phyloP scores from a whole-genome alignment of 805 yeast genomes.

The Cyberlindnera xylosilytica region DNA sequence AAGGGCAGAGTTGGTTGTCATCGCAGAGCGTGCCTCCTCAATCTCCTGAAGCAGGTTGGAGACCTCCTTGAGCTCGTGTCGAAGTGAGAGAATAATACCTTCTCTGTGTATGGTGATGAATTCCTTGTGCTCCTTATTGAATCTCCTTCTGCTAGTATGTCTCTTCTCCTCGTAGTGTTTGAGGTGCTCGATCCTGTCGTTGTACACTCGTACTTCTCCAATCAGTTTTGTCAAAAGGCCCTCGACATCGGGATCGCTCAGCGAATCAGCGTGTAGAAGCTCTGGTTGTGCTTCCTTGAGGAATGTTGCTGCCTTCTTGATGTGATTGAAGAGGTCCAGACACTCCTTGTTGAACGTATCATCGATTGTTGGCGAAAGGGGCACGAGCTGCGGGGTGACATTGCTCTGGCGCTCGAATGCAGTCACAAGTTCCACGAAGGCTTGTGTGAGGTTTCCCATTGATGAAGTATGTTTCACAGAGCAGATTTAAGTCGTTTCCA shows the following conservation, averaged over 20 bases:
- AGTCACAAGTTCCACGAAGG: slow-evolving; percentile 11
- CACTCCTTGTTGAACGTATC: slow-evolving; percentile 25
- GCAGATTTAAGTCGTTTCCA: no score
- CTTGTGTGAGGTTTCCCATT: slow-evolving; percentile 20
- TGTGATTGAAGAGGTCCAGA: slow-evolving; percentile 21
- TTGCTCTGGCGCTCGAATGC: slow-evolving; percentile 11
- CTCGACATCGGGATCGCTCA: slow-evolving; percentile 32
- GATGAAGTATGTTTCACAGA: no score
- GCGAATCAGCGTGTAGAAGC: slow-evolving; percentile 19
- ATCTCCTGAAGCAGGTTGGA: no score
- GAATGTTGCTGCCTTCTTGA: slow-evolving; percentile 29
- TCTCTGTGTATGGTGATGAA: no score
- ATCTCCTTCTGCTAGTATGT: slow-evolving; percentile 16
- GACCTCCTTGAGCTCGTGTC: no score
- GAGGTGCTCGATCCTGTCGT: slow-evolving; percentile 46
- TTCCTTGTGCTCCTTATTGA: no score
- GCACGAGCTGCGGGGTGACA: slow-evolving; percentile 1
- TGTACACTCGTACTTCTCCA: slow-evolving; percentile 52
- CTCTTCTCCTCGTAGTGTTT: slow-evolving; percentile 52
- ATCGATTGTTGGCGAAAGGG: slow-evolving; percentile 8
- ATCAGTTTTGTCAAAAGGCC: slow-evolving; percentile 52
- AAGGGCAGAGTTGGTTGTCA: no score
- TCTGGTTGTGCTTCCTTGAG: slow-evolving; percentile 25
- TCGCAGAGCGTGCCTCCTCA: no score
- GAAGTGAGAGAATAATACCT: no score